Evolutionary conservation across 805 yeast species (phyloP).

Genomic region (Hanseniaspora nectarophila): DNA sequence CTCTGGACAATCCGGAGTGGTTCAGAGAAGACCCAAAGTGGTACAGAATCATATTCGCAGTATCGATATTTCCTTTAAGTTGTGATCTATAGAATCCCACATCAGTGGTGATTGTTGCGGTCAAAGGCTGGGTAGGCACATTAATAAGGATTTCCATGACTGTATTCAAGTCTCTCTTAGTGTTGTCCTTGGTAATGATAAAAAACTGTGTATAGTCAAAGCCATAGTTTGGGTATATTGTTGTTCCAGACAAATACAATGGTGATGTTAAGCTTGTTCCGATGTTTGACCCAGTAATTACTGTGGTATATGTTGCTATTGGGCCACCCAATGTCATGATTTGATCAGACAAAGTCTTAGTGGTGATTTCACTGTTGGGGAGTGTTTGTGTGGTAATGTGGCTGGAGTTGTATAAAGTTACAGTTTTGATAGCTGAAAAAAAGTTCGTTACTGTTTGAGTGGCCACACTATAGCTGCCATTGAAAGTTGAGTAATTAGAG

Average conservation of each 20-base stretch:
- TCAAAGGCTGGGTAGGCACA: conserved; percentile 4
- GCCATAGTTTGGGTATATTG: conserved; percentile 5
- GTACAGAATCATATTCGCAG: conserved; percentile 1
- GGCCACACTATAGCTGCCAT: background rate
- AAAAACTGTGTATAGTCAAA: conserved; percentile 8
- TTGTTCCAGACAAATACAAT: conserved; percentile 1
- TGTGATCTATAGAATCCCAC: background rate
- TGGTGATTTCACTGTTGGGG: conserved; percentile 12
- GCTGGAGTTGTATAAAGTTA: conserved; percentile 3
- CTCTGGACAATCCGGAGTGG: background rate
- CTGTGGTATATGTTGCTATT: conserved; percentile 6
- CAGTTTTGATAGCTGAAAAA: conserved; percentile 5
- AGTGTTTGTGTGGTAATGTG: conserved; percentile 13
- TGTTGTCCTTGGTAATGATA: conserved; percentile 3
- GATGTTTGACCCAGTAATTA: background rate
- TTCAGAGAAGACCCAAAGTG: background rate
- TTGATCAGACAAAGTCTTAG: conserved; percentile 9
- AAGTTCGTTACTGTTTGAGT: conserved; percentile 10
- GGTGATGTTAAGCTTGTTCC: conserved; percentile 7
- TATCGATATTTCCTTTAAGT: background rate
- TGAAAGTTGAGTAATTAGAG: background rate
- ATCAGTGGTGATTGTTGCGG: conserved; percentile 6
- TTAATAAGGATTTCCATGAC: conserved; percentile 8
- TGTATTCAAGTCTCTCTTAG: background rate
- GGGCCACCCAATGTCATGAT: conserved; percentile 13